phyloP scores from a whole-genome alignment of 2,329 filamentous ascomycete genomes.

The Coleophoma crateriformis region DNA sequence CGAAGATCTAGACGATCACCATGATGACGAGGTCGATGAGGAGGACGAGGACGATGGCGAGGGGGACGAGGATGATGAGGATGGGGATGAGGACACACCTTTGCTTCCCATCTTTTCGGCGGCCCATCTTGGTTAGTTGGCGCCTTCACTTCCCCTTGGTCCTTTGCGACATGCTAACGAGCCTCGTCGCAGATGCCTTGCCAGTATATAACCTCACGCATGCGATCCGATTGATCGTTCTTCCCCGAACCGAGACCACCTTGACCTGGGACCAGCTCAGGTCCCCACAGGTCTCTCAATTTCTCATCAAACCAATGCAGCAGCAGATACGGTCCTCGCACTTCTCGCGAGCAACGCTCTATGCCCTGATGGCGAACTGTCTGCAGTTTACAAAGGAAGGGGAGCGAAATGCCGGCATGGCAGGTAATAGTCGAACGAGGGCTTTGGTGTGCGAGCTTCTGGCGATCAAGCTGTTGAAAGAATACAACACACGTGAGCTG shows the following conservation, averaged over 20 bases:
- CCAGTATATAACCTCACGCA: constrained; percentile 90
- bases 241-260: constrained; percentile 83
- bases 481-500: constrained; percentile 82
- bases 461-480: constrained; percentile 82
- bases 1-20: constrained; percentile 16
- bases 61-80: constrained; percentile 31
- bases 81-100: constrained; percentile 36
- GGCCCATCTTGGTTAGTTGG: constrained; percentile 61
- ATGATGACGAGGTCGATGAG: constrained; percentile 23
- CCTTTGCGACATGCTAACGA: neutral
- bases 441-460: constrained; percentile 87
- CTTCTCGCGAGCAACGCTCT: constrained; percentile 80
- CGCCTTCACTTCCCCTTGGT: neutral
- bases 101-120: constrained; percentile 76
- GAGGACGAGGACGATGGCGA: constrained; percentile 33
- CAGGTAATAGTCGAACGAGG: constrained; percentile 76
- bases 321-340: constrained; percentile 79
- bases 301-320: constrained; percentile 91
- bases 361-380: constrained; percentile 89
- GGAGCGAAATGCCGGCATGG: constrained; percentile 74
- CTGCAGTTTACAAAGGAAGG: constrained; percentile 89
- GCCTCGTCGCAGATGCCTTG: constrained; percentile 58
- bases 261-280: constrained; percentile 91
- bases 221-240: constrained; percentile 78
- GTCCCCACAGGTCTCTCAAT: constrained; percentile 94